A percentile compares a stretch with the other conserved stretches of the same genome.
Conservation (phyloP, 192 early-diverging fungal species). For the Helicostylum pulchrum region DNA sequence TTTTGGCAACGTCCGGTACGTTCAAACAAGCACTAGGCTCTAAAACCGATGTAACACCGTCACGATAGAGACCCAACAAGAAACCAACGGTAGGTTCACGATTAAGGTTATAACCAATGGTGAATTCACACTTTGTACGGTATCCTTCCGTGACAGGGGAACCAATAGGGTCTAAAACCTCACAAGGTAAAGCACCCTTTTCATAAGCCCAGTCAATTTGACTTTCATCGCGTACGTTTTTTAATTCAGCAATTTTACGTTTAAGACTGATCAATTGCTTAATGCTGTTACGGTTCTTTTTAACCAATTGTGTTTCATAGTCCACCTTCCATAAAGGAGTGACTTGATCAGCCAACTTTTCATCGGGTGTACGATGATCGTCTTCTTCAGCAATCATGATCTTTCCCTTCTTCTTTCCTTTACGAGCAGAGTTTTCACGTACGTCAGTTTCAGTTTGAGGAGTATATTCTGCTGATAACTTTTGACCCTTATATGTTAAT, state of each 20-base stretch:
- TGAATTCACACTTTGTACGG: slow-evolving; percentile 79
- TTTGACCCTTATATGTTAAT: too few species aligned
- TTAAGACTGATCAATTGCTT: slow-evolving; percentile 28
- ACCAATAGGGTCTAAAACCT: slow-evolving; percentile 33
- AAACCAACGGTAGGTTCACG: slow-evolving; percentile 62
- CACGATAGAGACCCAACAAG: slow-evolving; percentile 59
- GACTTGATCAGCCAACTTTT: slow-evolving; percentile 66
- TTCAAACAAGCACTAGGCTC: slow-evolving; percentile 43
- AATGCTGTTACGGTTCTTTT: slow-evolving; percentile 35
- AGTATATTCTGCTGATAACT: too few species aligned
- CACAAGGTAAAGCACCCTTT: slow-evolving; percentile 23
- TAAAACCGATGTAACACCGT: slow-evolving; percentile 57
- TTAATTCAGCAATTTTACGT: slow-evolving; percentile 14
- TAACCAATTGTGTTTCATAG: slow-evolving; percentile 57
- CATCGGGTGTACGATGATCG: slow-evolving; percentile 53
- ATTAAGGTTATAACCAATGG: slow-evolving; percentile 57
- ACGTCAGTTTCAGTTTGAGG: too few species aligned
- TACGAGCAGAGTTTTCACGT: too few species aligned
- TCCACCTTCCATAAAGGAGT: slow-evolving; percentile 62
- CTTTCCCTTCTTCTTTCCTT: not conserved
- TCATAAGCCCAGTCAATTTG: slow-evolving; percentile 34
- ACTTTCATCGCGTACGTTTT: slow-evolving; percentile 3
- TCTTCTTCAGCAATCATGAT: not conserved
- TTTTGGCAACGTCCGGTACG: slow-evolving; percentile 46
- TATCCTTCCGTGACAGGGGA: slow-evolving; percentile 63